Percentiles rank a stretch among this genome's conserved stretches.
These are phyloP conservation scores for Medicago truncatula DNA, from an alignment of 306 rosid species.

Conservation along the genomic window DNA sequence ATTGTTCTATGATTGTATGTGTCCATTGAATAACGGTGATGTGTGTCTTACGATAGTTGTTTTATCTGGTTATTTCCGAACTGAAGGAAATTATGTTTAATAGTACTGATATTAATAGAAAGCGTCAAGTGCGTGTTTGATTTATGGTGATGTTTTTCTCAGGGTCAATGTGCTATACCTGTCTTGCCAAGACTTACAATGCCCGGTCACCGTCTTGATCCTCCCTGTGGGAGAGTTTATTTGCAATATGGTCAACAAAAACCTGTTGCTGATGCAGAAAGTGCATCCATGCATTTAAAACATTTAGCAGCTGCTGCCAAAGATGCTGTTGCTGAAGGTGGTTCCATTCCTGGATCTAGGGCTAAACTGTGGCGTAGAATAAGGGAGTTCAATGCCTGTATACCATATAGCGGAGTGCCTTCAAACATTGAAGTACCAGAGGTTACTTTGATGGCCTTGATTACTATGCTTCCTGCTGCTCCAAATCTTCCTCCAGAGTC, in stretches of 20 bases:
- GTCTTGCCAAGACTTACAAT: slow-evolving; percentile 95
- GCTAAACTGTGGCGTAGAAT: slow-evolving; percentile 99
- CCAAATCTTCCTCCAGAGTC: slow-evolving; percentile 98
- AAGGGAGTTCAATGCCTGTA: slow-evolving; percentile 98
- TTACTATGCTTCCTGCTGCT: slow-evolving; percentile 97
- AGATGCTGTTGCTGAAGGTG: slow-evolving; percentile 99
- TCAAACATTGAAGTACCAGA: slow-evolving; percentile 90
- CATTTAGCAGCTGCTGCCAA: slow-evolving; percentile 94
- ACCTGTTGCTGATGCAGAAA: slow-evolving; percentile 71
- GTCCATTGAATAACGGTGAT: slow-evolving; percentile 9
- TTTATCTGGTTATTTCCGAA: slow-evolving; percentile 14
- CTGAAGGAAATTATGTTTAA: slow-evolving; percentile 25
- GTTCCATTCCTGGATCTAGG: slow-evolving; percentile 98
- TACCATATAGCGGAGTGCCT: slow-evolving; percentile 84
- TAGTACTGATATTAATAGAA: slow-evolving; percentile 32
- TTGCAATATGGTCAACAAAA: slow-evolving; percentile 75
- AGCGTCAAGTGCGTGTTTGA: slow-evolving; percentile 48
- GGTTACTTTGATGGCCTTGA: slow-evolving; percentile 98
- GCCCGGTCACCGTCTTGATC: slow-evolving; percentile 99
- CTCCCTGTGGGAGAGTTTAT: slow-evolving; percentile 92
- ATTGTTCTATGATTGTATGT: slow-evolving; percentile 41
- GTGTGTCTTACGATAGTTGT: slow-evolving; percentile 10
- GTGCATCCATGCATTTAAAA: slow-evolving; percentile 87
- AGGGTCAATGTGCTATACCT: slow-evolving; percentile 94
- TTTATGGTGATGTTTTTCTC: slow-evolving; percentile 45